A percentile compares a stretch with the other conserved stretches of the same genome.
These are phyloP conservation scores for Phoma herbarum DNA, from an alignment of 2,329 filamentous ascomycete species.

Conservation along the genomic window DNA sequence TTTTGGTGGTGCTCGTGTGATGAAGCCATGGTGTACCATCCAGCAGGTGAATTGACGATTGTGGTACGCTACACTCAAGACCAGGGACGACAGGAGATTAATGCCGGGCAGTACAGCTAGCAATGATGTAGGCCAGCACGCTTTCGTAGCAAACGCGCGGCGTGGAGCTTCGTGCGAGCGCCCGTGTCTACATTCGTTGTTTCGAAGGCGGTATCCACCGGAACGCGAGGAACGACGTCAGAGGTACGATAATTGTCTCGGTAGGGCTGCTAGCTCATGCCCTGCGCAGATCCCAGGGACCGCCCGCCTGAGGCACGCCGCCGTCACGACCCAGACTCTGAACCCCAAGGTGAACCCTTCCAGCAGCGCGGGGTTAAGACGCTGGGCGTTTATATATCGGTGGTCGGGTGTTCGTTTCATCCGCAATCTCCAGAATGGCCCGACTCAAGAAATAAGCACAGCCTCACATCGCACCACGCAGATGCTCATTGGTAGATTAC, in stretches of 20 bases:
- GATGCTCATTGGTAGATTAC: constrained; percentile 6
- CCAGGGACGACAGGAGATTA: background rate
- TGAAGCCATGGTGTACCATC: constrained; percentile 17
- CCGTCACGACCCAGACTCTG: constrained; percentile 1
- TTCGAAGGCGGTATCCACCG: constrained; percentile 13
- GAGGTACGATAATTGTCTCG: background rate
- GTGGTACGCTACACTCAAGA: constrained; percentile 3
- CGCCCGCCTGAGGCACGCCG: background rate
- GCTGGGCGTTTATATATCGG: constrained; percentile 12
- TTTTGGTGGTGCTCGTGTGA: constrained; percentile 25
- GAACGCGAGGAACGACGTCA: constrained; percentile 14
- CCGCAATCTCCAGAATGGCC: constrained; percentile 20
- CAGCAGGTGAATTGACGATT: background rate
- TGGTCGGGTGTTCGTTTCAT: background rate
- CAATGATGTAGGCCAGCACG: background rate
- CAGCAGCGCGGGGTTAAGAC: constrained; percentile 10
- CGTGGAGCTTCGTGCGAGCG: constrained; percentile 9
- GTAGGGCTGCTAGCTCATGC: constrained; percentile 15
- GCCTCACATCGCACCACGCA: constrained; percentile 11
- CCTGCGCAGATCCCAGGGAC: constrained; percentile 15
- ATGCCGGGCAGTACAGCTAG: background rate
- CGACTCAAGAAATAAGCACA: constrained; percentile 15
- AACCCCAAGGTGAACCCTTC: background rate
- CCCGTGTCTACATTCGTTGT: constrained; percentile 11
- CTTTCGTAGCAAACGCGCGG: constrained; percentile 1